These are phyloP conservation scores for Rubroshorea leprosula DNA, from an alignment of 345 rosid genomes.

Conservation along the genomic window DNA sequence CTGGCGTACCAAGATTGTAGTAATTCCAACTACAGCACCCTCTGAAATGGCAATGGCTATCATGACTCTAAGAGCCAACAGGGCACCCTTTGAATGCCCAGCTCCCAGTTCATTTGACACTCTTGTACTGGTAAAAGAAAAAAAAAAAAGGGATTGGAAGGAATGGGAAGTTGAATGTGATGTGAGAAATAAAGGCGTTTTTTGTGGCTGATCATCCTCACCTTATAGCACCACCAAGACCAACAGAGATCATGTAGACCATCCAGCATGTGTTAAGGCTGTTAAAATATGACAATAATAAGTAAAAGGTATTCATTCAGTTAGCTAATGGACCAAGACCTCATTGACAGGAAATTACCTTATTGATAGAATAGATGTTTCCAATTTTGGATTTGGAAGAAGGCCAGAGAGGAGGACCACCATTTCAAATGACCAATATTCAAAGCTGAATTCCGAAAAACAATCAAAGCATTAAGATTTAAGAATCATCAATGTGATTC, in stretches of 20 bases:
- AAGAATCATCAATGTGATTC: neutral
- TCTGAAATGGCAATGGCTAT: slow-evolving; percentile 35
- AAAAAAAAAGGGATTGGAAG: neutral
- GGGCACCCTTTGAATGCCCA: slow-evolving; percentile 34
- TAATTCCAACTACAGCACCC: slow-evolving; percentile 35
- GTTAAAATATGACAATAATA: slow-evolving; percentile 9
- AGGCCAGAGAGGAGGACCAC: slow-evolving; percentile 39
- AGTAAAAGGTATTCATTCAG: too few relatives aligned
- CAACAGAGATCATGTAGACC: slow-evolving; percentile 63
- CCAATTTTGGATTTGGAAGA: slow-evolving; percentile 41
- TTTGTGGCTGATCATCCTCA: too few relatives aligned
- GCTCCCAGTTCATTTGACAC: slow-evolving; percentile 70
- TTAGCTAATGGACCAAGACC: neutral
- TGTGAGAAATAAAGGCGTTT: neutral
- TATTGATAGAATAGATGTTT: slow-evolving; percentile 41
- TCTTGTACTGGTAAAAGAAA: slow-evolving; percentile 29
- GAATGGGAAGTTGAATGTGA: neutral
- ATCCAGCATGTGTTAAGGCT: slow-evolving; percentile 67
- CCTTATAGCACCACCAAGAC: slow-evolving; percentile 69
- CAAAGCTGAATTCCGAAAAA: slow-evolving; percentile 25
- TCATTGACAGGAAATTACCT: slow-evolving; percentile 22
- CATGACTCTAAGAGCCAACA: slow-evolving; percentile 39
- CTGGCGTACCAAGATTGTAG: slow-evolving; percentile 29
- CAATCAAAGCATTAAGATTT: neutral
- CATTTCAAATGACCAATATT: slow-evolving; percentile 42